phyloP scores from a whole-genome alignment of 208 protist species.

The Trypanosoma lewisi region DNA sequence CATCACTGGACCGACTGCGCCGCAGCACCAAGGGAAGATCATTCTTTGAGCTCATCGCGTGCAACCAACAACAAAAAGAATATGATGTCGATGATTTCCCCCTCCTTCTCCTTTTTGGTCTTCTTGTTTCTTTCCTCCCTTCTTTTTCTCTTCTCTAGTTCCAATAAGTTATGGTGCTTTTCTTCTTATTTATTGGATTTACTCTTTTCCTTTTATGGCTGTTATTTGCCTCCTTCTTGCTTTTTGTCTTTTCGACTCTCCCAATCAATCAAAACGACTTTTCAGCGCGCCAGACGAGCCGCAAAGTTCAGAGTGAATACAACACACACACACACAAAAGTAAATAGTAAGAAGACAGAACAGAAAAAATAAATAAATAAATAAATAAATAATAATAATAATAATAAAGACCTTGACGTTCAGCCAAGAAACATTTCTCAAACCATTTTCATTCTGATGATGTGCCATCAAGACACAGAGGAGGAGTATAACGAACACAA shows the following conservation, averaged over 20 bases:
- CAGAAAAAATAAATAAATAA: neutral
- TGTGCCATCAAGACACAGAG: too few species aligned
- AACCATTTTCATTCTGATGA: too few species aligned
- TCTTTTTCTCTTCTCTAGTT: conserved; percentile 10
- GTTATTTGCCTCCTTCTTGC: neutral
- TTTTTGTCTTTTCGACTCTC: neutral
- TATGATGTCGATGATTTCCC: neutral
- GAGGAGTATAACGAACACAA: too few species aligned
- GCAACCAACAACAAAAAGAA: neutral
- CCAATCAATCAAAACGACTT: neutral
- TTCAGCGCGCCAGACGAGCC: too few species aligned
- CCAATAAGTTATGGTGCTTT: neutral
- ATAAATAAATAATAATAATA: conserved; percentile 1
- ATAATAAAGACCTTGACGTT: too few species aligned
- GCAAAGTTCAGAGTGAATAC: too few species aligned
- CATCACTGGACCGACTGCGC: conserved; percentile 47
- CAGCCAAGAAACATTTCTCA: too few species aligned
- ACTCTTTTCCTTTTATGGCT: neutral
- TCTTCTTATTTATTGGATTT: neutral
- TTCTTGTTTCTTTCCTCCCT: neutral
- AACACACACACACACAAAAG: neutral
- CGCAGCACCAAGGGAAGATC: conserved; percentile 48
- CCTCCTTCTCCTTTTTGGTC: neutral
- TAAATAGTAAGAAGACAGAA: neutral
- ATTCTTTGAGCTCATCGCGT: neutral